phyloP scores from a whole-genome alignment of 164 flowering plant species.

The grape (Vitis vinifera) region DNA sequence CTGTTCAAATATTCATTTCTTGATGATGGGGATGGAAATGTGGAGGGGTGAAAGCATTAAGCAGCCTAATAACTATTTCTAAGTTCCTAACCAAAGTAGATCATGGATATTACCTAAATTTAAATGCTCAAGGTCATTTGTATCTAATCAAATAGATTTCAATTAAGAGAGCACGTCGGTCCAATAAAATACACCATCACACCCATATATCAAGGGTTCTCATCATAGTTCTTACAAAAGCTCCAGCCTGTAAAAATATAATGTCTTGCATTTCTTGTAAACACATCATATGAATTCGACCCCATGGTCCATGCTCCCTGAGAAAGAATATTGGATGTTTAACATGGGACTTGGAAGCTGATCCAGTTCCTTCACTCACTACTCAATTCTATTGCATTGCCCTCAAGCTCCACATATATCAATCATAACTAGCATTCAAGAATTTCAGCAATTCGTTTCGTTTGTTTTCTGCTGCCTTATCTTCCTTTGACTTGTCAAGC shows the following conservation, averaged over 20 bases:
- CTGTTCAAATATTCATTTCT: too few species aligned
- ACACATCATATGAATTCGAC: neutral
- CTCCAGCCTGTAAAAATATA: neutral
- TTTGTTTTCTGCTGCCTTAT: constrained; percentile 81
- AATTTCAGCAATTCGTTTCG: constrained; percentile 86
- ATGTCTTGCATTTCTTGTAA: neutral
- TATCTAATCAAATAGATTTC: too few species aligned
- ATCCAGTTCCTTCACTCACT: neutral
- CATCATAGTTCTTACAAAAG: neutral
- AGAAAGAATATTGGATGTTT: neutral
- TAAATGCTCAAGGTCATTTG: too few species aligned
- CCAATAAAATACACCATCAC: too few species aligned
- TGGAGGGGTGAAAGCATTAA: too few species aligned
- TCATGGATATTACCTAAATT: too few species aligned
- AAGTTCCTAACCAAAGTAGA: too few species aligned
- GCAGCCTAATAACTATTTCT: too few species aligned
- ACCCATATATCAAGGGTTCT: too few species aligned
- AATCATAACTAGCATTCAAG: constrained; percentile 95
- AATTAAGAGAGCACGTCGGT: too few species aligned
- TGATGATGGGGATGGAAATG: too few species aligned
- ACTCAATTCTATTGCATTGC: neutral
- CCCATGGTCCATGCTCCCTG: neutral
- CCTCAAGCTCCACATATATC: constrained; percentile 20
- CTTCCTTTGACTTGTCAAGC: constrained; percentile 94
- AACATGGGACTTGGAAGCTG: neutral